Conservation (phyloP, 306 rosid species). For the Prunus dulcis region DNA sequence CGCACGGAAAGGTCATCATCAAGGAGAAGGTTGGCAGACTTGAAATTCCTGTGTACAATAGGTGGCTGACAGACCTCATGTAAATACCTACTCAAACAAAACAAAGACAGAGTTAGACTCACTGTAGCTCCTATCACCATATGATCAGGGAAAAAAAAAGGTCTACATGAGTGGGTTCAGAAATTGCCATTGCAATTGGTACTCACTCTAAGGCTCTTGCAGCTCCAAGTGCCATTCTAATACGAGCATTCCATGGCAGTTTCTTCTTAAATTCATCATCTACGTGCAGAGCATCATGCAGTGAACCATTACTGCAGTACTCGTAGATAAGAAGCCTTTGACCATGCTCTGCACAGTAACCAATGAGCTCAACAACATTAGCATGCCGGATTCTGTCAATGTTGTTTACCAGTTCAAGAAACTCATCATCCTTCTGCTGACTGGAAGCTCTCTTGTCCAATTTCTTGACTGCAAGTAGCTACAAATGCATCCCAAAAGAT, state of each 20-base stretch:
- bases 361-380: slow-evolving; percentile 78
- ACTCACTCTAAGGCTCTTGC: slow-evolving; percentile 99
- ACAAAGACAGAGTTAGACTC: slow-evolving; percentile 20
- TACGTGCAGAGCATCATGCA: slow-evolving; percentile 74
- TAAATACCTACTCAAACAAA: slow-evolving; percentile 62
- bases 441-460: slow-evolving; percentile 62
- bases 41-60: slow-evolving; percentile 83
- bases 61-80: slow-evolving; percentile 91
- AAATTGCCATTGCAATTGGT: slow-evolving; percentile 8
- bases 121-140: background rate
- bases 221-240: slow-evolving; percentile 89
- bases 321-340: slow-evolving; percentile 91
- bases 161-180: background rate
- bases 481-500: slow-evolving; percentile 32
- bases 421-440: slow-evolving; percentile 71
- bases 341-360: slow-evolving; percentile 95
- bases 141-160: background rate
- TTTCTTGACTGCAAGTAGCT: slow-evolving; percentile 92
- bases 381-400: slow-evolving; percentile 78
- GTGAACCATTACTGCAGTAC: slow-evolving; percentile 79
- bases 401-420: slow-evolving; percentile 74
- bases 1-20: slow-evolving; percentile 73
- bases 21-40: slow-evolving; percentile 87
- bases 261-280: slow-evolving; percentile 61
- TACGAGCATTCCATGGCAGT: slow-evolving; percentile 80